Conservation (phyloP, 1,139 yeast species). For the Suhomyces guaymorum region DNA sequence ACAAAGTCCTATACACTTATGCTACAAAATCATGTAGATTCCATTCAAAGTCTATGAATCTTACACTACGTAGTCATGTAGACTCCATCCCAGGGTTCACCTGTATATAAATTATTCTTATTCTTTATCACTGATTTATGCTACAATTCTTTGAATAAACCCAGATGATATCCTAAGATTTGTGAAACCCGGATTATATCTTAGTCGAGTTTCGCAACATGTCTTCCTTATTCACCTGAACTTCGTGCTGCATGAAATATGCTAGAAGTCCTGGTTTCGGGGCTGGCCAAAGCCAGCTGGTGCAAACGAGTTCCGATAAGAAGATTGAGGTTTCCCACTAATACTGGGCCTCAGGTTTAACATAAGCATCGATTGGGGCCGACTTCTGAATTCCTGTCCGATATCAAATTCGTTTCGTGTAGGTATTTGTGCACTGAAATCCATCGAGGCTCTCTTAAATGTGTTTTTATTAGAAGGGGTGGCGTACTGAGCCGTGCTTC, state of each 20-base stretch:
- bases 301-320: slow-evolving; percentile 1
- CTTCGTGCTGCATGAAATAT: no score
- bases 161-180: background rate
- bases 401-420: slow-evolving; percentile 11
- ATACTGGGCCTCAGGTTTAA: slow-evolving; percentile 1
- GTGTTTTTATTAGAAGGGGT: background rate
- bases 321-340: background rate
- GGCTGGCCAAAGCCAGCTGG: background rate
- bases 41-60: no score
- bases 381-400: slow-evolving; percentile 4
- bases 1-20: no score
- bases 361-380: slow-evolving; percentile 9
- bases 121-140: no score
- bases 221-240: no score
- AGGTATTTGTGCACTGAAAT: slow-evolving; percentile 5
- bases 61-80: no score
- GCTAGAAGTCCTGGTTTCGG: background rate
- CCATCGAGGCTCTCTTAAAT: background rate
- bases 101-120: no score
- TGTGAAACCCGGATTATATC: background rate
- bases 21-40: no score
- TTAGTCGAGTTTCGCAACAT: no score
- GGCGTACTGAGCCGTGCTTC: slow-evolving; percentile 1
- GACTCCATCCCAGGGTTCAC: no score
- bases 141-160: no score